These are phyloP conservation scores for Penicillium sp. DNA, from an alignment of 2,329 filamentous ascomycete species.

Conservation along the genomic window DNA sequence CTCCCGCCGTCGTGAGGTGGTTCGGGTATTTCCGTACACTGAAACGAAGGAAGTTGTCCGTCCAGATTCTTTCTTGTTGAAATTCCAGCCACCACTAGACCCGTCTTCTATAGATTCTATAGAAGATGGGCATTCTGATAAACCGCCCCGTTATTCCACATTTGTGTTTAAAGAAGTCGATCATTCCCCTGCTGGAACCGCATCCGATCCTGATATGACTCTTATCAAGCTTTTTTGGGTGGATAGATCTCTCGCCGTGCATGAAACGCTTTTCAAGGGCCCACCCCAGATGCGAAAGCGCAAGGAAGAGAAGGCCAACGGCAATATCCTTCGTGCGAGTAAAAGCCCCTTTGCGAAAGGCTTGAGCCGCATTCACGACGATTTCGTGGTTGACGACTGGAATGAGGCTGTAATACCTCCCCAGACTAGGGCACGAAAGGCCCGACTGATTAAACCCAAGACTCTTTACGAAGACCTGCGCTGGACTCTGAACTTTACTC, in stretches of 20 bases:
- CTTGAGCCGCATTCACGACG: conserved; percentile 9
- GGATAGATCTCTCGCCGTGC: conserved; percentile 33
- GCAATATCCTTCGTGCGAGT: conserved; percentile 23
- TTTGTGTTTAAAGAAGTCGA: conserved; percentile 36
- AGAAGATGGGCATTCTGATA: conserved; percentile 2
- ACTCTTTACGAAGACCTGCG: conserved; percentile 18
- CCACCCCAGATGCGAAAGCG: conserved; percentile 13
- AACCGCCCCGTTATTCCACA: conserved; percentile 26
- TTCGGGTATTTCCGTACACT: conserved; percentile 28
- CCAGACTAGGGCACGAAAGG: conserved; percentile 3
- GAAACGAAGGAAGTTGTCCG: conserved; percentile 20
- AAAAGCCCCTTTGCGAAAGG: conserved; percentile 11
- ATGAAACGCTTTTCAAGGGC: conserved; percentile 35
- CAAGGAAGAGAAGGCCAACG: conserved; percentile 5
- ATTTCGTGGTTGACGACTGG: conserved; percentile 43
- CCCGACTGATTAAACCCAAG: conserved; percentile 10
- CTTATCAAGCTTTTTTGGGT: conserved; percentile 41
- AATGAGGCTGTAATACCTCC: conserved; percentile 28
- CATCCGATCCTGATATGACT: conserved; percentile 21
- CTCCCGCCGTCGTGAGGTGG: conserved; percentile 37
- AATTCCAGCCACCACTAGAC: conserved; percentile 24
- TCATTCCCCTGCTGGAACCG: conserved; percentile 20
- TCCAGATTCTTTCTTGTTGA: conserved; percentile 37
- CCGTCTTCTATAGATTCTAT: not conserved
- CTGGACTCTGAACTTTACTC: conserved; percentile 32